phyloP scores from a whole-genome alignment of 1,139 yeast species.

The Suhomyces wounanorum region DNA sequence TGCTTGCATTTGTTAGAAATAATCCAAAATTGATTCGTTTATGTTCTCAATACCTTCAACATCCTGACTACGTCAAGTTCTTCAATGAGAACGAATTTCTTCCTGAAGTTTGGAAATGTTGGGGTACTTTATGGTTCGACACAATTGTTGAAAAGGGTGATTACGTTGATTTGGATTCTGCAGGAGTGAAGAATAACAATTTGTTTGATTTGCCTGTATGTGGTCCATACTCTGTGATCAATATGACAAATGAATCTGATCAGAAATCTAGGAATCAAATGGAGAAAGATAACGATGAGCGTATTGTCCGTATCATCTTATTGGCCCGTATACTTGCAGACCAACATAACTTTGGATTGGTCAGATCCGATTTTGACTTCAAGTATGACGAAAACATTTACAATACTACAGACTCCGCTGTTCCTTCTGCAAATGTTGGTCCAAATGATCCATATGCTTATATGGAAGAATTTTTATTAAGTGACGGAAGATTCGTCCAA shows the following conservation, averaged over 20 bases:
- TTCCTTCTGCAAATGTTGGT: slow-evolving; percentile 12
- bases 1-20: slow-evolving; percentile 37
- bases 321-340: slow-evolving; percentile 55
- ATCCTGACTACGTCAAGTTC: slow-evolving; percentile 33
- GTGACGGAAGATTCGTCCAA: slow-evolving; percentile 47
- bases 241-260: slow-evolving; percentile 14
- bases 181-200: slow-evolving; percentile 57
- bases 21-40: slow-evolving; percentile 27
- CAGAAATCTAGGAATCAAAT: slow-evolving; percentile 27
- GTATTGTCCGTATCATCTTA: slow-evolving; percentile 53
- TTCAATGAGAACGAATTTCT: slow-evolving; percentile 61
- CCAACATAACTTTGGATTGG: slow-evolving; percentile 51
- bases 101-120: slow-evolving; percentile 80
- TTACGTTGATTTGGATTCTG: slow-evolving; percentile 50
- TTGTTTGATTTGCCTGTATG: slow-evolving; percentile 68
- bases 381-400: slow-evolving; percentile 37
- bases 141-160: slow-evolving; percentile 51
- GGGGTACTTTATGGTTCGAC: slow-evolving; percentile 86
- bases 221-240: slow-evolving; percentile 51
- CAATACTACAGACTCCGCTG: slow-evolving; percentile 26
- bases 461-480: slow-evolving; percentile 40
- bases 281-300: slow-evolving; percentile 43
- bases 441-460: slow-evolving; percentile 27
- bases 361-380: slow-evolving; percentile 47
- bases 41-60: slow-evolving; percentile 34